Evolutionary conservation across 257 asterid species (phyloP), one percentile per base, ranked within the genome.

Genomic region (Solanum corneliomulleri): DNA sequence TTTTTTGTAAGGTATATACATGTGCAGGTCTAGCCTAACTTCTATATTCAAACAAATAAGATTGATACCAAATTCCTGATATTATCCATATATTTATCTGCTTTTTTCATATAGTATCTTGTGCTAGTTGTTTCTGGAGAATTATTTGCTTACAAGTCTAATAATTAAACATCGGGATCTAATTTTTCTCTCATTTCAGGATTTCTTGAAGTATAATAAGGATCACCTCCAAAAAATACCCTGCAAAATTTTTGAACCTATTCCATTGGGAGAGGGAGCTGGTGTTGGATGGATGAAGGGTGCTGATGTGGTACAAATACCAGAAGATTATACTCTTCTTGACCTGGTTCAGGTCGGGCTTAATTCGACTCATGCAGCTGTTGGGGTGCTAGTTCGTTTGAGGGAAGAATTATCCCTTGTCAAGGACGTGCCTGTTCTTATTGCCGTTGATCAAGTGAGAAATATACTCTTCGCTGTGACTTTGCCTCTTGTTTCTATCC

Each of bases 391-490:
- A 56, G 98, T 94, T 91, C 98, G 98, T 85, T 88, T 97, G 93
- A 95, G 99, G 93, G 88, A 94, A 89, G 99, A 97, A 91, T 88
- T 97, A 88, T 93, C 98, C 42, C 91, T 92, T 89, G 98, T 97
- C 87, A 92, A 94, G 27, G 93, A 94, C 70, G 90, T 93, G 85
- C 99, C 99, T 86, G 99, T 97, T 85, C 98, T 97, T 89, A 85
- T 96, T 87, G 99, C 99, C 60, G 91, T 97, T 77, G 99, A 97
- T 92, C 98, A 97, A 88, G 99, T 97, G 88, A 94, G 97, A 81
- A 78, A 80, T 16, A 37, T 89, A 86, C 62, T 27, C 89, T 74
- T 80, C 31, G 10, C 47, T 49, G 56, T 6, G 23, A 27, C n/a
- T 58, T 21, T 41, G 14, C 37, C 64, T 81, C 74, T 33, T 83